Evolutionary conservation across 371 early-diverging fungal genomes (phyloP).

Genomic region (Actinomucor elegans): DNA sequence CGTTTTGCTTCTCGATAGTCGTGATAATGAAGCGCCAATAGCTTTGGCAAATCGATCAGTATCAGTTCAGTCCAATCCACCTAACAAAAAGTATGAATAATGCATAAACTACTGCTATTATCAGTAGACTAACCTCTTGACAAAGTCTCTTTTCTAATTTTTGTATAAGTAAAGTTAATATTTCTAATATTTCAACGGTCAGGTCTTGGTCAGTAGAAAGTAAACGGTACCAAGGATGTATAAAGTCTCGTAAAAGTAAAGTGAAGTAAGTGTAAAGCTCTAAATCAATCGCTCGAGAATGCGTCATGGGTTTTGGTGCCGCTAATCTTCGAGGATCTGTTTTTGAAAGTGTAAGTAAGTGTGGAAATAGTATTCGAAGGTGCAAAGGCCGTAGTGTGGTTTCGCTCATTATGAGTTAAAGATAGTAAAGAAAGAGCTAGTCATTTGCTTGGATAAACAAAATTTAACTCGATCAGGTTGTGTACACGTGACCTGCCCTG

Average conservation of each 20-base stretch:
- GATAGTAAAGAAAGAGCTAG: constrained; percentile 7
- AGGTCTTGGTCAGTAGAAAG: constrained; percentile 59
- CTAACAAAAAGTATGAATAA: constrained; percentile 16
- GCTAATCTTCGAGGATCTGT: constrained; percentile 34
- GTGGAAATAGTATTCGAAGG: constrained; percentile 43
- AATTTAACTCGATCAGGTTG: too few species aligned
- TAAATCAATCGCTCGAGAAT: constrained; percentile 50
- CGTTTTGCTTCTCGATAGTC: constrained; percentile 53
- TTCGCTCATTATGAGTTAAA: not conserved
- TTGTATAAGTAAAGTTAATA: constrained; percentile 44
- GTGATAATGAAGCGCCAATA: constrained; percentile 49
- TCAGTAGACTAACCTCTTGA: constrained; percentile 20
- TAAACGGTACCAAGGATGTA: constrained; percentile 59
- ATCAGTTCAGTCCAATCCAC: constrained; percentile 60
- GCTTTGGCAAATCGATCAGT: constrained; percentile 51
- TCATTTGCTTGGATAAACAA: too few species aligned
- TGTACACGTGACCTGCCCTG: too few species aligned
- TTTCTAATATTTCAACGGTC: constrained; percentile 39
- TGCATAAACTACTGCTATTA: not conserved
- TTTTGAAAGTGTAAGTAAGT: constrained; percentile 40
- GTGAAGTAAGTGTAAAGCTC: constrained; percentile 63
- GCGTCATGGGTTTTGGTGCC: constrained; percentile 39
- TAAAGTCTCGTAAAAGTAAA: constrained; percentile 57
- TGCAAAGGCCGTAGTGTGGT: constrained; percentile 31
- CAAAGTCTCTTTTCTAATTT: constrained; percentile 50